Conservation (phyloP, 176 grass and related monocot species). For the Pharus latifolius region DNA sequence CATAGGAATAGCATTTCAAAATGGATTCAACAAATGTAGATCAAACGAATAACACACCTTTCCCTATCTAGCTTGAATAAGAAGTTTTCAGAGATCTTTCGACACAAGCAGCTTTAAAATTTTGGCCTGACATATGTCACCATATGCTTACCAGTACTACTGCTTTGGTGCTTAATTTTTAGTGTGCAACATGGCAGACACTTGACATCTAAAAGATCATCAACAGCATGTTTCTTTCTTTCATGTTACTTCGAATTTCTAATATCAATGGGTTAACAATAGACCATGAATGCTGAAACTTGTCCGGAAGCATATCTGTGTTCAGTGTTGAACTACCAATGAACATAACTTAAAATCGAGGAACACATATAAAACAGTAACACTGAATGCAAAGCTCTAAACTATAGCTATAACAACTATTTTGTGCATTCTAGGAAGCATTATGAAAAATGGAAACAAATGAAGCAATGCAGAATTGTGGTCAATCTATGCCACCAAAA, state of each 20-base stretch:
- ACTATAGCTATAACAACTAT: background rate
- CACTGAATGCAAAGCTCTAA: background rate
- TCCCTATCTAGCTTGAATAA: background rate
- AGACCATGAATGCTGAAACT: background rate
- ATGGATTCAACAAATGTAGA: background rate
- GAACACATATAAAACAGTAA: background rate
- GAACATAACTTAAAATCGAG: background rate
- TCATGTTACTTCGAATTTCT: too few species aligned
- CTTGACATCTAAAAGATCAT: too few species aligned
- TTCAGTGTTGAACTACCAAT: background rate
- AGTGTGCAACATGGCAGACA: background rate
- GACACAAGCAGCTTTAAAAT: background rate
- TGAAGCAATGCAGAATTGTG: background rate
- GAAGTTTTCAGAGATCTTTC: background rate
- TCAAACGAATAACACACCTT: background rate
- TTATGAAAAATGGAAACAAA: background rate
- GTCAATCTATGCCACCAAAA: background rate
- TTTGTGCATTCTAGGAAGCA: background rate
- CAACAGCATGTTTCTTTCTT: background rate
- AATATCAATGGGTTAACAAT: background rate
- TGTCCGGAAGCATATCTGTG: background rate
- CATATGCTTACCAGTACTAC: background rate
- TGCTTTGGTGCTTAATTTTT: background rate
- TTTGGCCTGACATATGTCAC: background rate
- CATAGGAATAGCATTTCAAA: too few species aligned